phyloP scores from a whole-genome alignment of 2,329 filamentous ascomycete species.

The Colletotrichum incanum region DNA sequence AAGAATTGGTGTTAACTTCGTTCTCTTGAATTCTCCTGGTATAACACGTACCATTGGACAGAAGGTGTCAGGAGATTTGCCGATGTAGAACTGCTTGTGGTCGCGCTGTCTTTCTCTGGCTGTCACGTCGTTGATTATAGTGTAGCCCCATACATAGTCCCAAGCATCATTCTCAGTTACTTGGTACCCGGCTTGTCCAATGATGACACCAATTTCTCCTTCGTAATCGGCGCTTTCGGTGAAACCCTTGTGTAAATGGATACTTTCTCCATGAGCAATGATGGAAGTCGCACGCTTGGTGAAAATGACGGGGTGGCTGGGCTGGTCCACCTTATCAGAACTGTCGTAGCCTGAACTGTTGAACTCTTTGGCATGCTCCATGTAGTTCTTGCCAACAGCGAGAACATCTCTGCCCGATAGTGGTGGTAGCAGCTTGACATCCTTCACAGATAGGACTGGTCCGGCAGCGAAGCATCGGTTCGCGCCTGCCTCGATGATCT shows the following conservation, averaged over 20 bases:
- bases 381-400: slow-evolving; percentile 71
- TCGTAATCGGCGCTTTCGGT: slow-evolving; percentile 69
- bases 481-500: slow-evolving; percentile 65
- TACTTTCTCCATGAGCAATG: slow-evolving; percentile 63
- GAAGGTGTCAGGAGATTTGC: slow-evolving; percentile 70
- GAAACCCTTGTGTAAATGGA: slow-evolving; percentile 63
- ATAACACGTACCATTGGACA: slow-evolving; percentile 63
- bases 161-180: slow-evolving; percentile 62
- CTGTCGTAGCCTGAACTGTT: slow-evolving; percentile 69
- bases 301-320: slow-evolving; percentile 70
- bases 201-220: slow-evolving; percentile 70
- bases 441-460: slow-evolving; percentile 50
- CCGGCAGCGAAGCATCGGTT: slow-evolving; percentile 54
- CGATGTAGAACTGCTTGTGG: slow-evolving; percentile 74
- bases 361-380: slow-evolving; percentile 71
- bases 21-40: no score
- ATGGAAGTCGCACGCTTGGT: slow-evolving; percentile 69
- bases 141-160: slow-evolving; percentile 70
- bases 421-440: slow-evolving; percentile 61
- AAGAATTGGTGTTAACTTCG: rapidly evolving
- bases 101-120: slow-evolving; percentile 67
- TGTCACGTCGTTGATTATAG: slow-evolving; percentile 69
- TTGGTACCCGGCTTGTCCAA: slow-evolving; percentile 64
- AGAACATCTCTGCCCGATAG: slow-evolving; percentile 67
- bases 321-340: slow-evolving; percentile 67